Percentiles rank a stretch among this genome's conserved stretches.
phyloP scores from a whole-genome alignment of 176 grass and related monocot species.

The Leersia perrieri region DNA sequence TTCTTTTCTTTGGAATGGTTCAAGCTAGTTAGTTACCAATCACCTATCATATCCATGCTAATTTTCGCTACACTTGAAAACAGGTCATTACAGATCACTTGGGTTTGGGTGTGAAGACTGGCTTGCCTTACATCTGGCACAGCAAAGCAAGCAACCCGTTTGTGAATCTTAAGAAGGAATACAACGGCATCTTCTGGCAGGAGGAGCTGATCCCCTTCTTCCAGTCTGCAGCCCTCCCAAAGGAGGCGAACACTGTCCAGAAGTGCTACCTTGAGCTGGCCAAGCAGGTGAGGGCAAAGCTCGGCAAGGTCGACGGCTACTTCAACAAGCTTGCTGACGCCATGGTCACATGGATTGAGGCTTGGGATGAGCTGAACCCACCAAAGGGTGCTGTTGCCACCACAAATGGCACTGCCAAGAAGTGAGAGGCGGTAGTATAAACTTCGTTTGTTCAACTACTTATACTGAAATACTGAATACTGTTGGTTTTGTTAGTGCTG shows the following conservation, averaged over 20 bases:
- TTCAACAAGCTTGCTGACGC: conserved; percentile 66
- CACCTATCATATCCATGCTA: background rate
- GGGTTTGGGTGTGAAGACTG: conserved; percentile 61
- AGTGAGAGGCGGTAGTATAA: conserved; percentile 29
- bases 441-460: background rate
- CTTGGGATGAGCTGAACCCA: conserved; percentile 70
- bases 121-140: conserved; percentile 70
- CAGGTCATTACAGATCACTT: conserved; percentile 67
- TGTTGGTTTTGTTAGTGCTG: conserved; percentile 28
- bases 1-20: background rate
- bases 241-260: conserved; percentile 51
- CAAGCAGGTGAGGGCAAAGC: conserved; percentile 52
- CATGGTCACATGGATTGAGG: conserved; percentile 76
- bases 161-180: conserved; percentile 69
- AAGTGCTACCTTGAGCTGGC: conserved; percentile 64
- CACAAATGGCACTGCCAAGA: conserved; percentile 24
- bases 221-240: conserved; percentile 47
- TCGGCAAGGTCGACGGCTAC: conserved; percentile 54
- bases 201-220: conserved; percentile 76
- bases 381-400: conserved; percentile 15
- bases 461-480: conserved; percentile 31
- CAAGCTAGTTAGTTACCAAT: background rate
- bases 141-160: conserved; percentile 76
- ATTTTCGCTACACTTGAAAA: background rate
- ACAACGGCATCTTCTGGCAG: conserved; percentile 73